Evolutionary conservation across 805 yeast species (phyloP).

Genomic region (Starmera pachycereana): DNA sequence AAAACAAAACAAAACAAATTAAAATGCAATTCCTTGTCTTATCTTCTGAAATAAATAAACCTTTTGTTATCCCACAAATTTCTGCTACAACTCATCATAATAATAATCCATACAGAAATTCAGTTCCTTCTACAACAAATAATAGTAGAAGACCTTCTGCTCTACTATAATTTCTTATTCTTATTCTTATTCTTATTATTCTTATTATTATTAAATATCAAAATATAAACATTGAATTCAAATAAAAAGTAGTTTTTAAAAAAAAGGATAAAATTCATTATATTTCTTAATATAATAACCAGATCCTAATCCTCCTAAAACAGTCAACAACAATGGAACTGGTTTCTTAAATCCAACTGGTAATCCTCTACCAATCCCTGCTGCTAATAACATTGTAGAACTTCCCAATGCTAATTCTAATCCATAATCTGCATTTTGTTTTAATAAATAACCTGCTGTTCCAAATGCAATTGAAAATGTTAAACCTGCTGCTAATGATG

Average conservation of each 20-base stretch:
- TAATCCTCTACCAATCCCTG: slow-evolving; percentile 64
- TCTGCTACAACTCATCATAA: slow-evolving; percentile 13
- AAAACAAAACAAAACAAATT: slow-evolving; percentile 1
- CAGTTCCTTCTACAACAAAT: neutral
- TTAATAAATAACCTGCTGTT: slow-evolving; percentile 65
- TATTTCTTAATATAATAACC: slow-evolving; percentile 68
- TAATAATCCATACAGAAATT: neutral
- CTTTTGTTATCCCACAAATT: slow-evolving; percentile 59
- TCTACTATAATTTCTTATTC: no score
- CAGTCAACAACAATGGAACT: slow-evolving; percentile 57
- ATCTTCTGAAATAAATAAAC: slow-evolving; percentile 45
- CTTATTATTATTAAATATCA: no score
- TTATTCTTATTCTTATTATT: no score
- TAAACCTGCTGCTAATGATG: slow-evolving; percentile 73
- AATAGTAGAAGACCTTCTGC: neutral
- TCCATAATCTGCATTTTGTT: slow-evolving; percentile 68
- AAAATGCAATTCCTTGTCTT: slow-evolving; percentile 40
- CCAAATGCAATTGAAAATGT: slow-evolving; percentile 51
- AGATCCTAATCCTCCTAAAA: slow-evolving; percentile 53
- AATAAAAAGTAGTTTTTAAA: no score
- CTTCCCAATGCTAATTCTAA: slow-evolving; percentile 71
- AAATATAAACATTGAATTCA: no score
- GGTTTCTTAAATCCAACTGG: slow-evolving; percentile 57
- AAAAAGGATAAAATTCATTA: slow-evolving; percentile 49
- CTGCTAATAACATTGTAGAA: slow-evolving; percentile 52